These are phyloP conservation scores for Physcomitrellopsis africana DNA, from an alignment of 225 moss, liverwort and hornwort species.

Conservation along the genomic window DNA sequence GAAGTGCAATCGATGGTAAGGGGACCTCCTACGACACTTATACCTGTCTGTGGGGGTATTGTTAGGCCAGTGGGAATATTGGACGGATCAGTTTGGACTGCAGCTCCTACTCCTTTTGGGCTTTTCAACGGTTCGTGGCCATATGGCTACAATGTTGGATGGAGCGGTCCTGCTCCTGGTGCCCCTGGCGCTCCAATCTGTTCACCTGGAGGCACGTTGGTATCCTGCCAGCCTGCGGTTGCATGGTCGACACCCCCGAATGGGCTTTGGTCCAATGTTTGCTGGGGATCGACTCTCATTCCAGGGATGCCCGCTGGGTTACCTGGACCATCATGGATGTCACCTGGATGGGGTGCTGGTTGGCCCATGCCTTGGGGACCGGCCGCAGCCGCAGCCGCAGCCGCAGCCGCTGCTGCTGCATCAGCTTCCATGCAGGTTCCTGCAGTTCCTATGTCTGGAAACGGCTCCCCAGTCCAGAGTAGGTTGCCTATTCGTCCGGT, in stretches of 20 bases:
- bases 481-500: slow-evolving; percentile 40
- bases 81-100: slow-evolving; percentile 43
- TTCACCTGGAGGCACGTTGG: slow-evolving; percentile 26
- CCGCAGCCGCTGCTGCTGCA: slow-evolving; percentile 9
- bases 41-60: slow-evolving; percentile 36
- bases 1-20: slow-evolving; percentile 30
- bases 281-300: slow-evolving; percentile 43
- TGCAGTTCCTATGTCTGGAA: not conserved
- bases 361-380: slow-evolving; percentile 41
- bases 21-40: not conserved
- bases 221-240: slow-evolving; percentile 38
- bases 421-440: slow-evolving; percentile 4
- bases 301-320: slow-evolving; percentile 44
- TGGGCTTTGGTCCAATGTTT: slow-evolving; percentile 40
- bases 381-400: slow-evolving; percentile 14
- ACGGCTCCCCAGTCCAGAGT: not conserved
- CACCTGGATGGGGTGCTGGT: slow-evolving; percentile 42
- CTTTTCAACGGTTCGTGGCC: slow-evolving; percentile 79
- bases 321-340: slow-evolving; percentile 36
- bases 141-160: slow-evolving; percentile 74
- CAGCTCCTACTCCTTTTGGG: slow-evolving; percentile 53
- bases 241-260: slow-evolving; percentile 35
- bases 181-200: slow-evolving; percentile 37
- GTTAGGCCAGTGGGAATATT: slow-evolving; percentile 27
- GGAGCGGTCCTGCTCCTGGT: slow-evolving; percentile 55